Conservation (phyloP, 495 filamentous ascomycete genomes). For the Pseudotulostoma volvatum region DNA sequence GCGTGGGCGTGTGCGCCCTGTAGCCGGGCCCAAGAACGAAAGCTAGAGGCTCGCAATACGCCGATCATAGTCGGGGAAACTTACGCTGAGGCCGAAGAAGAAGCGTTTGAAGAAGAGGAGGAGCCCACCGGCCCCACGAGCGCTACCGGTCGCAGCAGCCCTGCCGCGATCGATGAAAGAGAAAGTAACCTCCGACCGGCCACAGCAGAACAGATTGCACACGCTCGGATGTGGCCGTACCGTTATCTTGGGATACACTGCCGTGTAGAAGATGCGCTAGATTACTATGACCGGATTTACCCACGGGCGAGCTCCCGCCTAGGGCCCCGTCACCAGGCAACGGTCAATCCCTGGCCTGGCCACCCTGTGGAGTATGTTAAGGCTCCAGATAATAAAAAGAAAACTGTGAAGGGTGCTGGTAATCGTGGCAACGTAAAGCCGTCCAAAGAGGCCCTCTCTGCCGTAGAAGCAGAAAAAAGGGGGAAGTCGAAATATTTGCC, state of each 20-base stretch:
- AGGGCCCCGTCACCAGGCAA: slow-evolving; percentile 83
- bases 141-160: slow-evolving; percentile 41
- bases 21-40: slow-evolving; percentile 82
- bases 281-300: slow-evolving; percentile 96
- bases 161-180: slow-evolving; percentile 34
- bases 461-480: slow-evolving; percentile 61
- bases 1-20: slow-evolving; percentile 96
- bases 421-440: slow-evolving; percentile 55
- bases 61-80: slow-evolving; percentile 40
- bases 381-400: slow-evolving; percentile 69
- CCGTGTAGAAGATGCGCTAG: slow-evolving; percentile 85
- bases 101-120: slow-evolving; percentile 57
- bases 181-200: slow-evolving; percentile 44
- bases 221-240: slow-evolving; percentile 90
- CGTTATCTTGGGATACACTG: slow-evolving; percentile 93
- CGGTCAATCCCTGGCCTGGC: slow-evolving; percentile 69
- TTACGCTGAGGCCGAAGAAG: slow-evolving; percentile 62
- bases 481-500: slow-evolving; percentile 63
- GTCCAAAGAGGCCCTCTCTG: slow-evolving; percentile 62
- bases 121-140: slow-evolving; percentile 31
- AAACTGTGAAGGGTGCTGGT: slow-evolving; percentile 40
- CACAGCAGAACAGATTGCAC: slow-evolving; percentile 78
- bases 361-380: slow-evolving; percentile 79
- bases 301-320: slow-evolving; percentile 86
- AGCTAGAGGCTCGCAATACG: slow-evolving; percentile 79